These are phyloP conservation scores for Ophiostoma himal-ulmi DNA, from an alignment of 2,329 filamentous ascomycete genomes.

Conservation along the genomic window DNA sequence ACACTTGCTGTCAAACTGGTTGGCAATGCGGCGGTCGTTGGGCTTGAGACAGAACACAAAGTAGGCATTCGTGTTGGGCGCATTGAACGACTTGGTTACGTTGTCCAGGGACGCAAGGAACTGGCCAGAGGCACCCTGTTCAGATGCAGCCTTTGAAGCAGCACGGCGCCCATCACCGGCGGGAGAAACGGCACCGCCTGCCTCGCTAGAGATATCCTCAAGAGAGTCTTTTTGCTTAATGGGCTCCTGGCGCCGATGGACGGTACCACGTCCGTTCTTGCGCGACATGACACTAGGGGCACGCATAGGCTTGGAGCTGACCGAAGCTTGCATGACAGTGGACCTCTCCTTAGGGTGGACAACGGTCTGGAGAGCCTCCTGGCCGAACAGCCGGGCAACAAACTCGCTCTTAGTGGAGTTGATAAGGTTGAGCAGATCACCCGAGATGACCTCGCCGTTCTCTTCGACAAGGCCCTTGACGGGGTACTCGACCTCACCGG, in stretches of 20 bases:
- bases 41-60: slow-evolving; percentile 97
- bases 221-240: slow-evolving; percentile 37
- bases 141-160: slow-evolving; percentile 35
- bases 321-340: slow-evolving; percentile 90
- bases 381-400: slow-evolving; percentile 85
- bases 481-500: slow-evolving; percentile 92
- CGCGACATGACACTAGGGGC: slow-evolving; percentile 87
- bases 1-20: slow-evolving; percentile 98
- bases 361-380: slow-evolving; percentile 86
- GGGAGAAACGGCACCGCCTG: slow-evolving; percentile 8
- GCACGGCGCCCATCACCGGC: slow-evolving; percentile 36
- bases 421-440: slow-evolving; percentile 91
- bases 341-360: slow-evolving; percentile 87
- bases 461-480: slow-evolving; percentile 84
- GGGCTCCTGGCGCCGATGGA: slow-evolving; percentile 33
- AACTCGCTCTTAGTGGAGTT: slow-evolving; percentile 84
- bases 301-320: slow-evolving; percentile 90
- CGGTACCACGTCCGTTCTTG: slow-evolving; percentile 43
- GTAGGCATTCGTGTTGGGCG: slow-evolving; percentile 82
- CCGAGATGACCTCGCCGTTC: slow-evolving; percentile 92
- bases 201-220: slow-evolving; percentile 44
- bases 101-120: slow-evolving; percentile 86
- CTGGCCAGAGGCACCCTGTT: slow-evolving; percentile 87
- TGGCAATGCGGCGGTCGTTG: slow-evolving; percentile 93
- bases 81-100: slow-evolving; percentile 77